Conservation (phyloP, 768 basidiomycete species). For the Russula virescens region DNA sequence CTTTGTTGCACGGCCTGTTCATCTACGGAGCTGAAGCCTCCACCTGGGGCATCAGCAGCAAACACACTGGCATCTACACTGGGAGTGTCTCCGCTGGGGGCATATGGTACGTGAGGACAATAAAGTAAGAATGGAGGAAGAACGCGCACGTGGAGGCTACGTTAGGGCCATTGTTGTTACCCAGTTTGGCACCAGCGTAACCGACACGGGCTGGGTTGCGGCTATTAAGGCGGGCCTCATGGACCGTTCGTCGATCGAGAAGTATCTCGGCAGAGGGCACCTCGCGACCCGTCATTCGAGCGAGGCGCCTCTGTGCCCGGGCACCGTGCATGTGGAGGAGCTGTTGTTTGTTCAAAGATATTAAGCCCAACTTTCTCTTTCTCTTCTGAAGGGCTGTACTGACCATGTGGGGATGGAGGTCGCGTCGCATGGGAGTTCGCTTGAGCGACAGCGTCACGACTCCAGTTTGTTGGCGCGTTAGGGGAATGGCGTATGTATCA, state of each 20-base stretch:
- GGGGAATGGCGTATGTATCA: constrained; percentile 41
- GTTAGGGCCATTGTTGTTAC: constrained; percentile 24
- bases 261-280: constrained; percentile 47
- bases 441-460: constrained; percentile 41
- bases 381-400: constrained; percentile 20
- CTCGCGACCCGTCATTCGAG: constrained; percentile 59
- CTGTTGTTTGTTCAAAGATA: constrained; percentile 33
- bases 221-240: constrained; percentile 26
- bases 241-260: constrained; percentile 39
- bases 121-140: not conserved
- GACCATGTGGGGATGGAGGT: constrained; percentile 42
- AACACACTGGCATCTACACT: constrained; percentile 20
- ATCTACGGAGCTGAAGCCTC: constrained; percentile 35
- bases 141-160: not conserved
- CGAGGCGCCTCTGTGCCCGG: constrained; percentile 55
- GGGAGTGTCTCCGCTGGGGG: not conserved
- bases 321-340: constrained; percentile 67
- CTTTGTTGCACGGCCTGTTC: constrained; percentile 34
- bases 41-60: constrained; percentile 15
- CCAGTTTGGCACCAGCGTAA: constrained; percentile 1
- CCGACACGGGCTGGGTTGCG: not conserved
- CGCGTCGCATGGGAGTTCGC: constrained; percentile 30
- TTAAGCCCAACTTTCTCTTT: too few relatives aligned
- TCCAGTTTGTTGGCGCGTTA: constrained; percentile 29
- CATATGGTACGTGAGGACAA: not conserved